A percentile compares a stretch with the other conserved stretches of the same genome.
Evolutionary conservation across 2,329 filamentous ascomycete genomes (phyloP).

Genomic region (Xylaria sp.): DNA sequence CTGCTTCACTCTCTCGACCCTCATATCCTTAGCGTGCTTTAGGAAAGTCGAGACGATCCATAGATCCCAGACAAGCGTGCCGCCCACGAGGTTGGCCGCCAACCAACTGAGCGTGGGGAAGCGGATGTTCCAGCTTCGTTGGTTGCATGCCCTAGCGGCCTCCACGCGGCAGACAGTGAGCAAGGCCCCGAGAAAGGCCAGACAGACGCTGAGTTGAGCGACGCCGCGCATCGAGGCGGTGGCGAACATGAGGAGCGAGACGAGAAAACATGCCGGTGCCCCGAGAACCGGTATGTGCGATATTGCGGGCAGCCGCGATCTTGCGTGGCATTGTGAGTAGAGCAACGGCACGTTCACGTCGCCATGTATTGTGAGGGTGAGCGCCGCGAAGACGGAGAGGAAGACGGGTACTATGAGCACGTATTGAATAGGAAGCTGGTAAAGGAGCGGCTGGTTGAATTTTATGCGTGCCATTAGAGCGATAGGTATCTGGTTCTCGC

Average conservation of each 20-base stretch:
- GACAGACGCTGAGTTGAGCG: conserved; percentile 55
- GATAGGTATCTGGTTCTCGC: neutral
- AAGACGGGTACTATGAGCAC: conserved; percentile 62
- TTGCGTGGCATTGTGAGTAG: conserved; percentile 64
- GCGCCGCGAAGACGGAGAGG: conserved; percentile 56
- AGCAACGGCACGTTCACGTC: conserved; percentile 64
- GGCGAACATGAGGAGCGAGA: conserved; percentile 61
- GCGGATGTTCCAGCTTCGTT: conserved; percentile 46
- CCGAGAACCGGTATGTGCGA: conserved; percentile 58
- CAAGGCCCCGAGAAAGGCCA: conserved; percentile 59
- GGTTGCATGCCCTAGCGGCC: conserved; percentile 56
- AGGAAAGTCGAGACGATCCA: conserved; percentile 62
- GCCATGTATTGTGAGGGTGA: conserved; percentile 57
- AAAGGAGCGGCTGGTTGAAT: conserved; percentile 58
- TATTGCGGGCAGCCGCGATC: conserved; percentile 56
- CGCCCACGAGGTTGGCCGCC: conserved; percentile 60
- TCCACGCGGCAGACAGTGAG: conserved; percentile 62
- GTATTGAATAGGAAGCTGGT: conserved; percentile 63
- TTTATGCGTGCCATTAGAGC: conserved; percentile 32
- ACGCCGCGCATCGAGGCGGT: conserved; percentile 54
- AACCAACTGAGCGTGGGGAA: conserved; percentile 56
- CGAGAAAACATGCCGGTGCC: conserved; percentile 59
- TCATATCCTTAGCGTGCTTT: conserved; percentile 51
- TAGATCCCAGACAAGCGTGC: conserved; percentile 63
- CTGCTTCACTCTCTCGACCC: conserved; percentile 38